Base-by-base conservation (phyloP, 768 basidiomycete species). In the Lactifluus echinatus region DNA sequence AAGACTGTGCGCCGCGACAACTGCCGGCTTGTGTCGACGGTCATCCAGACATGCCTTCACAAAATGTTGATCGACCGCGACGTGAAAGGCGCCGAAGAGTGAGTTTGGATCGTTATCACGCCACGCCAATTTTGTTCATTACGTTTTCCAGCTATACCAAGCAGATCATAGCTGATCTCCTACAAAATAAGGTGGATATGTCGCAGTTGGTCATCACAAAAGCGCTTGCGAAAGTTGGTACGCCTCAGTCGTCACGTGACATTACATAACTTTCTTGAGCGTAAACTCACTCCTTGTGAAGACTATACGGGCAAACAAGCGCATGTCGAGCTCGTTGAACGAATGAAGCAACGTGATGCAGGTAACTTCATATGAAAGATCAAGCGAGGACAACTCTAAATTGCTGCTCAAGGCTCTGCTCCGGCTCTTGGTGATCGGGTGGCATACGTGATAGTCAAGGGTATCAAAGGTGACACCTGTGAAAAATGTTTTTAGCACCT, bases 1-100 rank as follows among this genome's bases (percentile, higher is more conserved):
- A n/a, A 98, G 94, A 98, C 96, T 42, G 96, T 99, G 46, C 86
- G 96, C 63, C 81, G 96, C 70, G 96, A 99, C 66, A 99, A 99
- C 67, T 99, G 96, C 70, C 85, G 95, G n/a, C 79, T 98, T 12
- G 96, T 98, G 8, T 93, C 92, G 8, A 97, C 95, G 2, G 93
- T 98, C 62, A 98, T 99, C 60, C 91, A 96, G 70, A 99, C 96
- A 0, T 98, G 96, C 67, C 74, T 98, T 44, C 92, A 97, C 70
- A 99, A 97, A 72, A 89, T 99, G 88, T 75, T 99, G 62, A 95
- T 98, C 62, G 89, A 97, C 67, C 79, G 91, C 46, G 92, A 99
- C 66, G 93, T 96, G 45, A 84, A 87, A 63, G 93, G 84, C 5
- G 96, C 96, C 7, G 90, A 96, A 72, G 85, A 87, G 91, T 94